Evolutionary conservation across 768 basidiomycete species (phyloP), one percentile per base, ranked within the genome.

Genomic region (Tephrocybe sp.): DNA sequence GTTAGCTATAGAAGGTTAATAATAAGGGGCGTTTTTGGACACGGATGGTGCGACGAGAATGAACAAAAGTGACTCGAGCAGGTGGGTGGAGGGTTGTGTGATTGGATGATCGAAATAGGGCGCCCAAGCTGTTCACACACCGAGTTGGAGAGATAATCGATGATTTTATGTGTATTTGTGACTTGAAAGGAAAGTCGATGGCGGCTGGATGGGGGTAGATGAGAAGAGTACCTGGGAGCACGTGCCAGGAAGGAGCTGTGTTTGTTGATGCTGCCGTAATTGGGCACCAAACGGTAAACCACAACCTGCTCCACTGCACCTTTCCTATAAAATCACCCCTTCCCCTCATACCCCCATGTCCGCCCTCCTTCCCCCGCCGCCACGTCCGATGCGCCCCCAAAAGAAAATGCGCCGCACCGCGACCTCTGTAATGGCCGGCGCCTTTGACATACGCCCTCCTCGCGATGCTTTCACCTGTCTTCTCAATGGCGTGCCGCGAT

Each of bases 391-490:
- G 49, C 64, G 69, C 47, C 64, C 69, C 4, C 57, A 60, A 44
- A 78, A 77, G 60, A 75, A 66, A 45, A 64, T 64, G 23, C 69
- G 78, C 16, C 84, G 89, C 50, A 84, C 78, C 41, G 89, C 89
- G 37, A 91, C 89, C 7, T 64, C 82, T 8, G 84, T 91, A 34
- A 78, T 90, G 67, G 82, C 87, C 0, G 89, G 89, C 57, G 70
- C 75, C 62, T 89, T 88, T 65, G 89, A 91, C 70, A 64, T 74
- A 4, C 76, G 76, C 16, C 82, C 84, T 0, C 61, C 75, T 30
- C 79, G 89, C 63, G 88, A 91, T 68, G 86, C 86, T 54, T 74
- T 91, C 56, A 91, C 89, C 12, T 87, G 84, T 65, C 65, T 90
- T 42, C 70, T 91, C 60, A 90, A 90, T 60, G 87, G 88, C 43